These are phyloP conservation scores for Botrytis paeoniae DNA, from an alignment of 2,329 filamentous ascomycete species.

Conservation along the genomic window DNA sequence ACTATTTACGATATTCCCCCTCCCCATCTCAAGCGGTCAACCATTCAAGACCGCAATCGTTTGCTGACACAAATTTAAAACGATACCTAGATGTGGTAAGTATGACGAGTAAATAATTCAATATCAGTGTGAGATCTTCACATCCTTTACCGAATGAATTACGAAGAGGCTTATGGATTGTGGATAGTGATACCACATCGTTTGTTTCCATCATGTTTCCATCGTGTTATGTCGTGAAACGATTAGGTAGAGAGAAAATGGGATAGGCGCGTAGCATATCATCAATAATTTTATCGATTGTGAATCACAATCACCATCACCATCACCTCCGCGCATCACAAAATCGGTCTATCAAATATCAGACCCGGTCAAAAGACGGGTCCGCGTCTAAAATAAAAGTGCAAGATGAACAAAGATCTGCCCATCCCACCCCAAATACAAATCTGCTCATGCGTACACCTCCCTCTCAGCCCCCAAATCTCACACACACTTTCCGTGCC, in stretches of 20 bases:
- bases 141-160: background rate
- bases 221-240: background rate
- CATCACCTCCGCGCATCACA: background rate
- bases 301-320: constrained; percentile 3
- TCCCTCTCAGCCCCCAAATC: constrained; percentile 1
- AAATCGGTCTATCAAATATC: background rate
- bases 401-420: background rate
- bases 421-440: background rate
- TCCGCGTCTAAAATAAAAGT: background rate
- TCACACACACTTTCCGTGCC: background rate
- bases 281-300: background rate
- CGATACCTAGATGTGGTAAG: background rate
- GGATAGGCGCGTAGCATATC: background rate
- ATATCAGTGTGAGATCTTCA: background rate
- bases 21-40: background rate
- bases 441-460: background rate
- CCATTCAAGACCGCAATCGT: background rate
- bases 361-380: background rate
- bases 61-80: constrained; percentile 2
- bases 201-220: background rate
- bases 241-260: background rate
- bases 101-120: background rate
- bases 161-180: background rate
- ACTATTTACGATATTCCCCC: background rate
- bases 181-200: background rate